Percentiles rank a stretch among this genome's conserved stretches.
Evolutionary conservation across 2,329 filamentous ascomycete species (phyloP).

Genomic region (Immersiporthe knoxdaviesiana): DNA sequence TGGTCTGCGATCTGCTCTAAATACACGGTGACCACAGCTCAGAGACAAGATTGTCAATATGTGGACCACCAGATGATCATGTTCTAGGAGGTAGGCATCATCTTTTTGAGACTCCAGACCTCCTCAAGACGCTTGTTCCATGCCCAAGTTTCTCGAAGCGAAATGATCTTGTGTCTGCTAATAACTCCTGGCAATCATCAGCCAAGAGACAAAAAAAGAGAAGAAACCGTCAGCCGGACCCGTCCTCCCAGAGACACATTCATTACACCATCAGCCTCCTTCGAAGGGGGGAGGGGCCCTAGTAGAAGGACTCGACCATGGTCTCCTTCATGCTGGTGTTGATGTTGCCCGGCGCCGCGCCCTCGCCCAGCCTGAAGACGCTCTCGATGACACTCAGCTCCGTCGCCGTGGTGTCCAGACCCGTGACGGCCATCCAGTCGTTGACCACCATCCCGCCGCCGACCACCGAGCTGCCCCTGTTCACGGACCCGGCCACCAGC

Average conservation of each 20-base stretch:
- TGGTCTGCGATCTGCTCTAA: too few relatives aligned
- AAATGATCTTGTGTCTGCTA: background rate
- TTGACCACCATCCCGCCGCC: constrained; percentile 97
- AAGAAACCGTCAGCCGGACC: background rate
- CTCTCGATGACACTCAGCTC: constrained; percentile 96
- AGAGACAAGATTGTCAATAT: background rate
- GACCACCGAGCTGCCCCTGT: constrained; percentile 91
- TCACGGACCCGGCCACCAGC: constrained; percentile 90
- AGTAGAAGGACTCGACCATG: constrained; percentile 99
- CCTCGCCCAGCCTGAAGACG: constrained; percentile 93
- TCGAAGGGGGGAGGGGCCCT: too few relatives aligned
- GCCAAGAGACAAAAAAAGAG: background rate
- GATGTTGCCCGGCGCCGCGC: constrained; percentile 75
- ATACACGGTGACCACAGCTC: background rate
- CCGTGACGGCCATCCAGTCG: constrained; percentile 95
- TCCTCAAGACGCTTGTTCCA: background rate
- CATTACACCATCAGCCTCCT: background rate
- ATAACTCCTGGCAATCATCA: background rate
- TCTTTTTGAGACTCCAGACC: background rate
- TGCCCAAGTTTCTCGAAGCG: background rate
- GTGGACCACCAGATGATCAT: background rate
- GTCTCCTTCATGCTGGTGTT: constrained; percentile 91
- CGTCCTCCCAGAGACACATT: background rate
- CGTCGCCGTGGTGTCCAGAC: constrained; percentile 93
- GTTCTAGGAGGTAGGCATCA: background rate